These are phyloP conservation scores for Sugiyamaella smithiae DNA, from an alignment of 805 yeast genomes.

Conservation along the genomic window DNA sequence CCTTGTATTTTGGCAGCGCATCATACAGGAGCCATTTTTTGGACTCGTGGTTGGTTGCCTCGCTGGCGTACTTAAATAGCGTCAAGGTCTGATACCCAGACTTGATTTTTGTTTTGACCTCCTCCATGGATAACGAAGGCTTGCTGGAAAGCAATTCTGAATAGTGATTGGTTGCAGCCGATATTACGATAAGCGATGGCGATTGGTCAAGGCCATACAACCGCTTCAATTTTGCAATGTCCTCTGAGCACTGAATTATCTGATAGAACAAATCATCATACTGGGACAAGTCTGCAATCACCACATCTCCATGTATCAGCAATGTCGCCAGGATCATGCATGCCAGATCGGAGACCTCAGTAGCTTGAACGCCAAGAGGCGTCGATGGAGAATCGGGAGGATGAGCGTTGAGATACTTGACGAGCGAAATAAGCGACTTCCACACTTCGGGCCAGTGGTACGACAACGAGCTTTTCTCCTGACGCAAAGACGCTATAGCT, in stretches of 20 bases:
- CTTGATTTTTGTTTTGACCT: slow-evolving; percentile 29
- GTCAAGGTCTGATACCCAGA: slow-evolving; percentile 30
- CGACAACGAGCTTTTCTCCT: slow-evolving; percentile 15
- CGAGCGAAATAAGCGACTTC: slow-evolving; percentile 32
- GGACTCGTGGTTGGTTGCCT: slow-evolving; percentile 4
- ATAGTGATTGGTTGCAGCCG: slow-evolving; percentile 24
- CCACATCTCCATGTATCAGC: slow-evolving; percentile 32
- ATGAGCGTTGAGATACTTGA: slow-evolving; percentile 28
- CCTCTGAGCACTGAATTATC: slow-evolving; percentile 28
- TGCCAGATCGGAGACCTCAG: slow-evolving; percentile 21
- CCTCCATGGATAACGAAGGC: slow-evolving; percentile 26
- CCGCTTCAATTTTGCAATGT: slow-evolving; percentile 24
- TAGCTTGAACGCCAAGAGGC: slow-evolving; percentile 10
- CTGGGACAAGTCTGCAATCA: slow-evolving; percentile 33
- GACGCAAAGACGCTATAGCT: slow-evolving; percentile 22
- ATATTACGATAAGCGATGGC: slow-evolving; percentile 24
- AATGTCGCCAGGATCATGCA: slow-evolving; percentile 28
- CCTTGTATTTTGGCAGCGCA: slow-evolving; percentile 23
- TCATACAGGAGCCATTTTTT: slow-evolving; percentile 18
- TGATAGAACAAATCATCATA: slow-evolving; percentile 34
- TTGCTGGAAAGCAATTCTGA: slow-evolving; percentile 13
- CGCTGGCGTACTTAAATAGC: slow-evolving; percentile 21
- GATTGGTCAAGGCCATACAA: slow-evolving; percentile 21
- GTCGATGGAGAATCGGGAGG: slow-evolving; percentile 15
- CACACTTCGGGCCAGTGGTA: slow-evolving; percentile 42